These are phyloP conservation scores for Ogataea naganishii DNA, from an alignment of 805 yeast species.

Conservation along the genomic window DNA sequence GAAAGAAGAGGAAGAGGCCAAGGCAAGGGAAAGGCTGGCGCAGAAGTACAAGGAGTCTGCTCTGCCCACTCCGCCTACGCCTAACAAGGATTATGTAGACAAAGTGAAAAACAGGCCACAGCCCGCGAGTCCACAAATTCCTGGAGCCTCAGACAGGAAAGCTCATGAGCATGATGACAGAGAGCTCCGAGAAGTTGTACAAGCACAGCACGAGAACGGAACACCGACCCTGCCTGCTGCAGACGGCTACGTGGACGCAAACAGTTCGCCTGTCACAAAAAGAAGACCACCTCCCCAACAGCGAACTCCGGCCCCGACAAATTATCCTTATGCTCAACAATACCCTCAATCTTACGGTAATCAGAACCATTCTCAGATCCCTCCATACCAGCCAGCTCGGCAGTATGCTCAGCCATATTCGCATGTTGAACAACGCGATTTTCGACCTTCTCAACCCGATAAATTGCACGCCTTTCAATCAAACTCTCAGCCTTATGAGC, in stretches of 20 bases:
- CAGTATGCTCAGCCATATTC: background rate
- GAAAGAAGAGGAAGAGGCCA: constrained; percentile 1
- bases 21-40: constrained; percentile 1
- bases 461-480: background rate
- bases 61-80: constrained; percentile 7
- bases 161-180: too few relatives aligned
- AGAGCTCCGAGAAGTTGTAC: background rate
- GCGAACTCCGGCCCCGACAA: constrained; percentile 1
- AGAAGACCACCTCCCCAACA: constrained; percentile 1
- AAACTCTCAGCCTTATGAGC: background rate
- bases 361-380: background rate
- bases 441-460: background rate
- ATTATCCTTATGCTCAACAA: background rate
- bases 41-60: constrained; percentile 1
- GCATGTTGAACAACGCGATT: background rate
- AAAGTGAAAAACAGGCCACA: too few relatives aligned
- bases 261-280: background rate
- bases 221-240: constrained; percentile 1
- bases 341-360: constrained; percentile 1
- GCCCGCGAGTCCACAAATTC: too few relatives aligned
- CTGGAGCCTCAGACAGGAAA: too few relatives aligned
- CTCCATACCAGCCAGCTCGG: background rate
- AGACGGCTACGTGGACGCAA: background rate
- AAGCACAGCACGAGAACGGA: background rate
- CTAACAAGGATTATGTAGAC: constrained; percentile 3